Conservation (phyloP, 2,329 filamentous ascomycete species). For the Penicillium janthinellum region DNA sequence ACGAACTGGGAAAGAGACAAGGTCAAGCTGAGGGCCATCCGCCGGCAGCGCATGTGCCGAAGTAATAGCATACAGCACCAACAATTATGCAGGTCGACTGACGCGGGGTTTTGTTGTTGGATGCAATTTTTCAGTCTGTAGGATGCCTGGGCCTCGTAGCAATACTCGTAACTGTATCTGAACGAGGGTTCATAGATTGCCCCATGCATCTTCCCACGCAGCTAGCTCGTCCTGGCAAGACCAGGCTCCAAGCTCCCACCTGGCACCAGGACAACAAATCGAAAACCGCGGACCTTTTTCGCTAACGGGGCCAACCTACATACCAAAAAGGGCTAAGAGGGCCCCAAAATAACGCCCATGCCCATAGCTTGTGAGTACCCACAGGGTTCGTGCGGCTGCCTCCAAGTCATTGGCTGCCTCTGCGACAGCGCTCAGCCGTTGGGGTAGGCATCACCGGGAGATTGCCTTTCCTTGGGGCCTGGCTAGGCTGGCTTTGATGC, state of each 20-base stretch:
- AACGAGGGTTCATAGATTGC: not conserved
- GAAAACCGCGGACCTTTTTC: constrained; percentile 3
- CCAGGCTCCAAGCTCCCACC: not conserved
- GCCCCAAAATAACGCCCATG: constrained; percentile 23
- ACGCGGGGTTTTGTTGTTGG: not conserved
- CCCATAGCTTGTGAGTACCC: constrained; percentile 27
- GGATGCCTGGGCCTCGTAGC: not conserved
- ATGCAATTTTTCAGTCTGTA: not conserved
- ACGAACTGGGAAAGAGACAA: not conserved
- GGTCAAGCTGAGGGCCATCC: not conserved
- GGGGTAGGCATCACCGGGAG: constrained; percentile 16
- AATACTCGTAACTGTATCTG: too few species aligned
- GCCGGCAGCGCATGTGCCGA: not conserved
- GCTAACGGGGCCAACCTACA: constrained; percentile 4
- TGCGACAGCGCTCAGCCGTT: constrained; percentile 18
- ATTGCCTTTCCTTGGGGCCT: constrained; percentile 15
- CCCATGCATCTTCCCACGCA: not conserved
- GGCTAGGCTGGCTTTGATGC: constrained; percentile 8
- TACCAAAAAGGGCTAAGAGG: not conserved
- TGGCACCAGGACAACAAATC: not conserved
- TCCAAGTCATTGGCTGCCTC: constrained; percentile 28
- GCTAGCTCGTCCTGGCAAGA: not conserved
- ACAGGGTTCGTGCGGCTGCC: constrained; percentile 23
- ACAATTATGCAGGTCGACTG: not conserved
- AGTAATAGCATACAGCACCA: not conserved